Base-by-base conservation (phyloP, 495 filamentous ascomycete species). In the Penicillium argentinense region DNA sequence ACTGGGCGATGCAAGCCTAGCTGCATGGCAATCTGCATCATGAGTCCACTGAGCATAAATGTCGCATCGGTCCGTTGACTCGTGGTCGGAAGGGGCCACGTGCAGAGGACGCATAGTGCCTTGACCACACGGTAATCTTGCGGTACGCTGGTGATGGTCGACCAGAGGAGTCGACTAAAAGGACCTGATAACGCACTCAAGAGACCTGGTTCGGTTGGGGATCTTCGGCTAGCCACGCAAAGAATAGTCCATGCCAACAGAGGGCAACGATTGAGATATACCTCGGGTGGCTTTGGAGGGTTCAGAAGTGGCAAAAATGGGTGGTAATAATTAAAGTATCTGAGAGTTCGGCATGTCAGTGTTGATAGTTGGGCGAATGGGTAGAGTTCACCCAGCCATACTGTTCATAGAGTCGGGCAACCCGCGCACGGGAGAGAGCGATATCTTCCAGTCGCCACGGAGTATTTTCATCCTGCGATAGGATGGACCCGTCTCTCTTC, bases 1-100 rank as follows among this genome's bases (percentile, higher is more conserved):
- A 87, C 89, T 2, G 91, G 91, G 25, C 90, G 85, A 57, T 97
- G 91, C 41, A 97, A 74, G 11, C 91, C 91, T 43, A 92, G 81
- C 42, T 92, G 89, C 67, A 91, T 91, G 11, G 91, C 91, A 53
- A 91, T 83, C 60, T 95, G 90, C 87, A 95, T 95, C 89, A 96
- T 91, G 36, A 93, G 74, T 7, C 91, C 91, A 53, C 86, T 83
- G 9, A 95, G 74, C 70, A 95, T 95, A 56, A 95, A 91, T 0
- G 91, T 96, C 3, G 89, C 87, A 64, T 97, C 91, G 4, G 81
- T 82, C 11, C 87, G 84, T 17, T 90, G 92, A 14, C 86, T 92
- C 42, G 85, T 91, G 5, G 86, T 91, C 1, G 91, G 91, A 9
- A 96, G 69, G 13, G 91, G 91, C 91, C 91, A 97, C 12, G 87